phyloP scores from a whole-genome alignment of 192 early-diverging fungal species.

The Linnemannia exigua region DNA sequence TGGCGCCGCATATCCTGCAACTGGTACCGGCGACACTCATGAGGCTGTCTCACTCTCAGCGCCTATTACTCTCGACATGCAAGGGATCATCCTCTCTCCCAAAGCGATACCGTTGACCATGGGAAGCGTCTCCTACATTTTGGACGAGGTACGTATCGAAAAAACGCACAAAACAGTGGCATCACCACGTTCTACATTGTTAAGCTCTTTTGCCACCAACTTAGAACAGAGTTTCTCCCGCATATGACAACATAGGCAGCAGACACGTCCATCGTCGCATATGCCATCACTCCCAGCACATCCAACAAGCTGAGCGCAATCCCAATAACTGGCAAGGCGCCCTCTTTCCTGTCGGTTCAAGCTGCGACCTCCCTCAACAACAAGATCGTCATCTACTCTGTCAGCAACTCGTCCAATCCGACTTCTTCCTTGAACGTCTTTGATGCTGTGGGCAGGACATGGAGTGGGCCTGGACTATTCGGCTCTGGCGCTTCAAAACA shows the following conservation, averaged over 20 bases:
- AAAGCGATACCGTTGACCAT: conserved; percentile 37
- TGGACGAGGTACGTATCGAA: conserved; percentile 32
- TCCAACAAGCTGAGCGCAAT: background rate
- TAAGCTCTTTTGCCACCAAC: background rate
- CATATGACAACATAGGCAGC: background rate
- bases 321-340: background rate
- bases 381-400: background rate
- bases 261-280: background rate
- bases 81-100: conserved; percentile 25
- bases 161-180: too few species aligned
- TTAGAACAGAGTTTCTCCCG: background rate
- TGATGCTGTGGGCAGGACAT: background rate
- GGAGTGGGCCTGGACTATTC: background rate
- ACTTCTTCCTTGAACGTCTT: background rate
- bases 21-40: background rate
- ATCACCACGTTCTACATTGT: too few species aligned
- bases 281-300: background rate
- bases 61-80: conserved; percentile 34
- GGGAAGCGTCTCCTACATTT: conserved; percentile 32
- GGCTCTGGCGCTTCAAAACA: background rate
- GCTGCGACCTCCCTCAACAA: background rate
- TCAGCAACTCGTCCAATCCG: background rate
- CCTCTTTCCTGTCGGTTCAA: background rate
- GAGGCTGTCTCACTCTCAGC: conserved; percentile 19
- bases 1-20: conserved; percentile 20